phyloP scores from a whole-genome alignment of 2,329 filamentous ascomycete genomes.

The Epichloe elymi region DNA sequence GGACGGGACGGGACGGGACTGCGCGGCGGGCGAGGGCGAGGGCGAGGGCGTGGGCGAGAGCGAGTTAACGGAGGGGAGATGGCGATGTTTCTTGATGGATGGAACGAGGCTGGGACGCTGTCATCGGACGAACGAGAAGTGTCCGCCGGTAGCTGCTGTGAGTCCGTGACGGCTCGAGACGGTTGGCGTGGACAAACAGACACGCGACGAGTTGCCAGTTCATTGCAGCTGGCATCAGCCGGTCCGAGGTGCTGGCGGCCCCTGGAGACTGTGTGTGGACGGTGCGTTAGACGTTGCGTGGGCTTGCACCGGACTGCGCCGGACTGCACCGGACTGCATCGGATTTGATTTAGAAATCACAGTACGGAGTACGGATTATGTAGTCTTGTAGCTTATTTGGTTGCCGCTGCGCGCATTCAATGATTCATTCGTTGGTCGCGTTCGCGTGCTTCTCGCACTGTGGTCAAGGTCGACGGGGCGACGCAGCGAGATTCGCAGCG shows the following conservation, averaged over 20 bases:
- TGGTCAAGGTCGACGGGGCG: too few species aligned
- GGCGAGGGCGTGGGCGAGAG: not conserved
- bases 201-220: too few species aligned
- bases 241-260: too few species aligned
- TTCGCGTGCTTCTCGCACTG: too few species aligned
- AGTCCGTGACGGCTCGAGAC: not conserved
- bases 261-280: too few species aligned
- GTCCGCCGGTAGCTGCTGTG: not conserved
- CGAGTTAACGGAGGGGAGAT: not conserved
- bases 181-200: not conserved
- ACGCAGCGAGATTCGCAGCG: too few species aligned
- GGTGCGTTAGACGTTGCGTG: too few species aligned
- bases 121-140: conserved; percentile 2
- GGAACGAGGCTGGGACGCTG: not conserved
- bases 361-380: too few species aligned
- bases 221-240: too few species aligned
- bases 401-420: not conserved
- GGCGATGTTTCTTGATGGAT: not conserved
- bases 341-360: too few species aligned
- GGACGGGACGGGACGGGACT: not conserved
- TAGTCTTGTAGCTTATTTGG: not conserved
- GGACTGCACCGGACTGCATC: too few species aligned
- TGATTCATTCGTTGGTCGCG: not conserved
- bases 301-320: too few species aligned
- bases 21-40: not conserved